Evolutionary conservation across 257 asterid species (phyloP), one percentile per base, ranked within the genome.

Genomic region (Thymus mandschuricus): DNA sequence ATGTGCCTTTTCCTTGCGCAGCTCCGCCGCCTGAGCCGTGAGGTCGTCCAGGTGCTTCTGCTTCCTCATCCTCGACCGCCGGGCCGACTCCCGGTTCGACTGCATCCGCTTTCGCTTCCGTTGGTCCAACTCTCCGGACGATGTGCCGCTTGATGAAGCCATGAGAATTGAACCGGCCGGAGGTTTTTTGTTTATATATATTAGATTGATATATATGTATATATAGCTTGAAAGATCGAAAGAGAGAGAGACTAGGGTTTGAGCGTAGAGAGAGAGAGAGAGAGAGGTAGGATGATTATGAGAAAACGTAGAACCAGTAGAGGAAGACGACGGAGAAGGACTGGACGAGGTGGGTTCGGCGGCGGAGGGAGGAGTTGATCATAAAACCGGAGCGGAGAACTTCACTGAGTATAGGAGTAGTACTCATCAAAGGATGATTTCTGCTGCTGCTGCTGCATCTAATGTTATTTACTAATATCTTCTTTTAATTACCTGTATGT

Each of bases 311-410:
- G 80, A 94, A 94, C 99, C 99, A 91, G 84, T 91, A 91, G 68
- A 94, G 97, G 73, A 94, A 94, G 0, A 86, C 97, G 77, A 94
- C 93, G 0, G 99, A 94, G 79, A 94, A 89, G 69, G 99, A 94
- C 71, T 91, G 99, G 68, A 94, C 99, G 43, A 94, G 98, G 60
- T 87, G 96, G 8, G 95, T 85, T 44, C 92, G 73, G 33, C 89
- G 91, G 60, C 95, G 70, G 45, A 89, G 84, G 1, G 96, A 80
- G 33, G 96, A 87, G 56, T 79, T 72, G 70, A 91, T 86, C 70
- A 77, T 84, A 75, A 80, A 84, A 60, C 96, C 92, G 46, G 95
- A 85, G 73, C 85, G 76, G 73, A 87, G 88, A 71, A 89, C 68
- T 85, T 94, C 96, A 79, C 92, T 84, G 70, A 94, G 81, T 76